Evolutionary conservation across 1,139 yeast genomes (phyloP), one percentile per base, ranked within the genome.

Genomic region (Candida tropicalis): DNA sequence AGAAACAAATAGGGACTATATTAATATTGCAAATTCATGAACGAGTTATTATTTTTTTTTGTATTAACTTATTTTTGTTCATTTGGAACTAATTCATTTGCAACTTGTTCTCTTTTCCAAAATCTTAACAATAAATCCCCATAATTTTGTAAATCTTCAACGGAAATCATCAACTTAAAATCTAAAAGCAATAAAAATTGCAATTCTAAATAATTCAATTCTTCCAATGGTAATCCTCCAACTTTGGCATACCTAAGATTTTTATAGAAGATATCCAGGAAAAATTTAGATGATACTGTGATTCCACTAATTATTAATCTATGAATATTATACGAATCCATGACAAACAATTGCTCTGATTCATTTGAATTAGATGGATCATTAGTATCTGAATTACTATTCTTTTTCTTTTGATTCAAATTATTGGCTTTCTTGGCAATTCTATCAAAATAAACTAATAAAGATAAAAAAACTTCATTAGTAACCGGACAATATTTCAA

Each of bases 401-500:
- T 56, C 32, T 47, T 51, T 43, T 55, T 57, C 43, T 60, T 61
- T 42, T 57, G 61, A 43, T 63, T 66, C 39, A 73, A 59, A 49
- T 70, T 80, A 59, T 87, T 87, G 44, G 97, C 96, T 51, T 88
- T 78, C 60, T 87, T 88, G 13, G 97, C 96, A 43, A 93, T 89
- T 50, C 99, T 72, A 65, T 93, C 99, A 66, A 93, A 90, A 63
- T 93, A 95, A 20, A 95, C 98, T 53, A 93, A 71, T 42, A 95
- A 68, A 27, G 96, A 84, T 41, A 93, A 71, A 62, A 91, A 93
- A 24, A 95, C 98, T 60, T 95, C 99, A 65, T 93, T 93, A 2
- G 99, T 91, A 16, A 95, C 95, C 0, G 99, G 99, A 64, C 99
- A 93, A 65, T 93, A 95, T 64, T 91, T 93, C 59, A 93, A 78